Evolutionary conservation across 2,329 filamentous ascomycete genomes (phyloP).

Genomic region (Trichophyton mentagrophytes): DNA sequence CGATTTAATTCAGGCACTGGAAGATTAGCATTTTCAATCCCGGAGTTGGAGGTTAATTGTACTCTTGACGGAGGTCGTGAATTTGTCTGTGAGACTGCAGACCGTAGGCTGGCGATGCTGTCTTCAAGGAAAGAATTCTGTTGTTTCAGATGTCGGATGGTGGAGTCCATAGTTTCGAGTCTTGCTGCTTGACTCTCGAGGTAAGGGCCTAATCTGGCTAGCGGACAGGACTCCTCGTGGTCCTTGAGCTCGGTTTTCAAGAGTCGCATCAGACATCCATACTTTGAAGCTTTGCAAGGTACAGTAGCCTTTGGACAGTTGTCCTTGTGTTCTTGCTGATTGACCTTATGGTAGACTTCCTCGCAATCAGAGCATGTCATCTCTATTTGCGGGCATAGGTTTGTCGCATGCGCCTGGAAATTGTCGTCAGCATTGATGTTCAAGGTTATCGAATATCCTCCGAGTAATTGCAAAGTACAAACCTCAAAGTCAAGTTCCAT

Average conservation of each 20-base stretch:
- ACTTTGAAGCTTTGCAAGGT: conserved; percentile 29
- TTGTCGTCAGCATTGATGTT: not conserved
- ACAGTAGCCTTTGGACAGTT: conserved; percentile 26
- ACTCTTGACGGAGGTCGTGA: conserved; percentile 15
- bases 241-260: conserved; percentile 27
- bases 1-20: conserved; percentile 14
- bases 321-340: conserved; percentile 26
- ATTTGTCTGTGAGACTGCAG: conserved; percentile 23
- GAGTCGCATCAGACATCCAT: conserved; percentile 31
- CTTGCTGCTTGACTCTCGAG: conserved; percentile 33
- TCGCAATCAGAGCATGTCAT: conserved; percentile 28
- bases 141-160: conserved; percentile 33
- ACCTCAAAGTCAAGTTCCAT: conserved; percentile 44
- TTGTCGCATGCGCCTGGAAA: conserved; percentile 26
- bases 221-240: conserved; percentile 39
- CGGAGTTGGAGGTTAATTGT: conserved; percentile 10
- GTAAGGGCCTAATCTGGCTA: conserved; percentile 36
- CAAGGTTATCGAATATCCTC: not conserved
- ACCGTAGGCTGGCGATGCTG: conserved; percentile 31
- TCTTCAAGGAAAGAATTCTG: conserved; percentile 37
- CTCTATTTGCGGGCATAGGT: conserved; percentile 27
- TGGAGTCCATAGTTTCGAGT: conserved; percentile 33
- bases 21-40: not conserved
- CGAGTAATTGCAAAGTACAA: conserved; percentile 3
- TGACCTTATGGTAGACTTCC: conserved; percentile 21